Conservation (phyloP, 495 filamentous ascomycete species). For the Massariosphaeria phaeospora region DNA sequence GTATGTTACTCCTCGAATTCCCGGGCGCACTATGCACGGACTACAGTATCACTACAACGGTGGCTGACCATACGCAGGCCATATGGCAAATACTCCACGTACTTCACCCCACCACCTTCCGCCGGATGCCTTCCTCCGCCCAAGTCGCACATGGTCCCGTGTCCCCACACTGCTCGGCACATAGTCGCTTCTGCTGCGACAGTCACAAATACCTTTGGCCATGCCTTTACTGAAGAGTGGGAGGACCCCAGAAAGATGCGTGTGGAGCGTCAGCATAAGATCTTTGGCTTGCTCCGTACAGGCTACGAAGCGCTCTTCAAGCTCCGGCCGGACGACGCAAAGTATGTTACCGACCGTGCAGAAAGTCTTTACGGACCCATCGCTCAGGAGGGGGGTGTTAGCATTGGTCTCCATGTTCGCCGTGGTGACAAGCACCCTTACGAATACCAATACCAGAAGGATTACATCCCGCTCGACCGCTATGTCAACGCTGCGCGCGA, state of each 20-base stretch:
- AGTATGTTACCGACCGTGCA: constrained; percentile 51
- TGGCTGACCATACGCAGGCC: constrained; percentile 43
- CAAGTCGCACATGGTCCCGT: constrained; percentile 60
- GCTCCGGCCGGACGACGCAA: constrained; percentile 52
- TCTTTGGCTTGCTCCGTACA: constrained; percentile 55
- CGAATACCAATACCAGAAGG: constrained; percentile 60
- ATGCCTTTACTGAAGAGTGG: constrained; percentile 49
- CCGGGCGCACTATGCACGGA: not conserved
- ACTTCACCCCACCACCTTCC: constrained; percentile 57
- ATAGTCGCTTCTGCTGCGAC: constrained; percentile 65
- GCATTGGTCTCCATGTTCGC: constrained; percentile 67
- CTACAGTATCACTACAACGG: not conserved
- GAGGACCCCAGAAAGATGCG: constrained; percentile 47
- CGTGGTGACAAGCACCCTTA: constrained; percentile 64
- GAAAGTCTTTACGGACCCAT: constrained; percentile 45
- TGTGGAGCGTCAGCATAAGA: constrained; percentile 47
- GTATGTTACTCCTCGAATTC: constrained; percentile 39
- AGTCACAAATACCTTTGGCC: constrained; percentile 51
- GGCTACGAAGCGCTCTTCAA: constrained; percentile 65
- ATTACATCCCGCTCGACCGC: constrained; percentile 61
- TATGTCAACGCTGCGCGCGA: constrained; percentile 51
- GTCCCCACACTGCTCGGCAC: constrained; percentile 63
- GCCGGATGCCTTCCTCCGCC: constrained; percentile 58
- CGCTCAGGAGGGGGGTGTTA: constrained; percentile 40
- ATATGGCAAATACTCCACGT: constrained; percentile 63